phyloP scores from a whole-genome alignment of 306 rosid genomes.

The Cyclanthera cordifolia region DNA sequence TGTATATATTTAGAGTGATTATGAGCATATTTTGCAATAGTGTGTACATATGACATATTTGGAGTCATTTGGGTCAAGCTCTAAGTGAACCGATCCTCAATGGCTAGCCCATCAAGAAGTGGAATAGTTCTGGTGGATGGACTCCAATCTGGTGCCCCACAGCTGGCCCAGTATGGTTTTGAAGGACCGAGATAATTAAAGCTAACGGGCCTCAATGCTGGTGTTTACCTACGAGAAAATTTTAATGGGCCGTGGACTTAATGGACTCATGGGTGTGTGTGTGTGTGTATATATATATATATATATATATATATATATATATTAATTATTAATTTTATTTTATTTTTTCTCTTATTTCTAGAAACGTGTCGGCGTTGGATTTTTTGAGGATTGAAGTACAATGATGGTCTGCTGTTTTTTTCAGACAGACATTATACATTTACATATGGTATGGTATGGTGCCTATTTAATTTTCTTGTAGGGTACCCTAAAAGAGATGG shows the following conservation, averaged over 20 bases:
- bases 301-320: no score
- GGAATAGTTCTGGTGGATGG: slow-evolving; percentile 99
- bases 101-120: slow-evolving; percentile 91
- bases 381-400: background rate
- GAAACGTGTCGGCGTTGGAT: slow-evolving; percentile 2
- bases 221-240: slow-evolving; percentile 76
- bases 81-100: slow-evolving; percentile 59
- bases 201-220: slow-evolving; percentile 91
- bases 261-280: slow-evolving; percentile 58
- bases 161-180: slow-evolving; percentile 55
- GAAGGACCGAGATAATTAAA: slow-evolving; percentile 23
- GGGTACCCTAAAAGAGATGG: background rate
- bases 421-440: background rate
- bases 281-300: no score
- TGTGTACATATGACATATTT: no score
- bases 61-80: slow-evolving; percentile 97
- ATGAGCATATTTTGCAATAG: no score
- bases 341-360: background rate
- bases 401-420: background rate
- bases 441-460: background rate
- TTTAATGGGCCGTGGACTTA: slow-evolving; percentile 77
- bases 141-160: slow-evolving; percentile 51
- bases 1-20: no score
- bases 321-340: no score
- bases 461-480: background rate